phyloP scores from a whole-genome alignment of 768 basidiomycete genomes.

The Calocybe gangraenosa region DNA sequence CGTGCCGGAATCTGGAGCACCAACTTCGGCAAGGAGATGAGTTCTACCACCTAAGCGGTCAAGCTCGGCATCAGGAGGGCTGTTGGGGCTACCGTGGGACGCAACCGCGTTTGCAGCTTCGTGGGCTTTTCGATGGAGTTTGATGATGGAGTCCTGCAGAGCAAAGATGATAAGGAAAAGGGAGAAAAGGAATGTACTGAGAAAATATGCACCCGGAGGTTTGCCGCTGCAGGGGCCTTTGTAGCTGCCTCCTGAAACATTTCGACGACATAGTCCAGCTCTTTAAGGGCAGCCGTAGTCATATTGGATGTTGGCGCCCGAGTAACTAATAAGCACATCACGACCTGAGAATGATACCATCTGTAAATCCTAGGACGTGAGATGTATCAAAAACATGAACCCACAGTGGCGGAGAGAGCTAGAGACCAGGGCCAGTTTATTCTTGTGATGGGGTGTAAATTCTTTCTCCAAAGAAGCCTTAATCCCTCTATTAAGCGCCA shows the following conservation, averaged over 20 bases:
- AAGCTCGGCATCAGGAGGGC: constrained; percentile 44
- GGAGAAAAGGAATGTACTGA: not conserved
- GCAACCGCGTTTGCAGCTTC: constrained; percentile 29
- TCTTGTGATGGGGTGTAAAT: constrained; percentile 40
- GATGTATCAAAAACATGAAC: constrained; percentile 18
- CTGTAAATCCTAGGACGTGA: too few relatives aligned
- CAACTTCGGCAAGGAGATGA: constrained; percentile 28
- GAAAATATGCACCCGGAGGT: constrained; percentile 33
- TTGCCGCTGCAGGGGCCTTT: constrained; percentile 39
- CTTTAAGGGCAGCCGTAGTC: constrained; percentile 41
- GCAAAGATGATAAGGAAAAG: not conserved
- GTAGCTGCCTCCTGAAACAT: constrained; percentile 46
- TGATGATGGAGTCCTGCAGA: constrained; percentile 36
- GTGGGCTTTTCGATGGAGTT: constrained; percentile 39
- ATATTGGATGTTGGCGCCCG: constrained; percentile 45
- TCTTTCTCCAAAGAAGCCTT: constrained; percentile 33
- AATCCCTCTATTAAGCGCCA: constrained; percentile 59
- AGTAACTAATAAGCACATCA: constrained; percentile 53
- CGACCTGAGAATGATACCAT: constrained; percentile 34
- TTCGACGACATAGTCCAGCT: constrained; percentile 39
- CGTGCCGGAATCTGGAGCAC: constrained; percentile 5
- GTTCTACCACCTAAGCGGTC: constrained; percentile 56
- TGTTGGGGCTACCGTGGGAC: constrained; percentile 17
- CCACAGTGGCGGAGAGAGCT: constrained; percentile 58
- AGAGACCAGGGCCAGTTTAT: constrained; percentile 62